Evolutionary conservation across 2,329 filamentous ascomycete species (phyloP), one percentile per base, ranked within the genome.

Genomic region (Colletotrichum agaves): DNA sequence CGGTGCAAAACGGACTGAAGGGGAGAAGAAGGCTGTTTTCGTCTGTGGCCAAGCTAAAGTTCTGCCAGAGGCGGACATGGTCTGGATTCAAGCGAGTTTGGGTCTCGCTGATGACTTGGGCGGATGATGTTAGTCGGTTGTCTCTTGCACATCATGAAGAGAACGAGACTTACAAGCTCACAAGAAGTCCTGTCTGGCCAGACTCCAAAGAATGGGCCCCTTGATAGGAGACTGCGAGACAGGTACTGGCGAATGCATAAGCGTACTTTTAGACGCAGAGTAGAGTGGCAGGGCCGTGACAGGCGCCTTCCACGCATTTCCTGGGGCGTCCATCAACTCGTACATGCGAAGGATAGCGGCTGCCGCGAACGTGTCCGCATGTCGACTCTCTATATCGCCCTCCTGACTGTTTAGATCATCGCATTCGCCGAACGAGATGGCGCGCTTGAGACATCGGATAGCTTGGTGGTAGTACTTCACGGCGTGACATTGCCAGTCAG

Each of bases 291-390:
- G 86, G 0, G 88, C 89, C 71, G 87, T 90, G 5, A 91, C 77
- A 78, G 91, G 90, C 4, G 87, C 82, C 35, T 85, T 84, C 88
- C 88, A 91, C 19, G 88, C 88, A 0, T 83, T 82, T 2, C 85
- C 85, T 1, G 87, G 89, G 1, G 87, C 86, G 74, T 91, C 88
- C n/a, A 91, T 79, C 66, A 91, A 88, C 70, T 91, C 89, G 73
- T 91, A 91, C 0, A 89, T 86, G 66, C 88, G 91, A 2, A 92
- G 76, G 13, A 91, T 90, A 0, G 89, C 88, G 2, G 88, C 88
- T 2, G 89, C 88, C 8, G 88, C 88, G 21, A 91, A 80, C 3
- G 90, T 81, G 65, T 91, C 71, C 44, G 76, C 64, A 44, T 63
- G 33, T 21, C 69, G 71, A 0, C 73, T 73, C 0, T 62, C 58